Base-by-base conservation (phyloP, 805 yeast genomes). In the Yarrowia osloensis region DNA sequence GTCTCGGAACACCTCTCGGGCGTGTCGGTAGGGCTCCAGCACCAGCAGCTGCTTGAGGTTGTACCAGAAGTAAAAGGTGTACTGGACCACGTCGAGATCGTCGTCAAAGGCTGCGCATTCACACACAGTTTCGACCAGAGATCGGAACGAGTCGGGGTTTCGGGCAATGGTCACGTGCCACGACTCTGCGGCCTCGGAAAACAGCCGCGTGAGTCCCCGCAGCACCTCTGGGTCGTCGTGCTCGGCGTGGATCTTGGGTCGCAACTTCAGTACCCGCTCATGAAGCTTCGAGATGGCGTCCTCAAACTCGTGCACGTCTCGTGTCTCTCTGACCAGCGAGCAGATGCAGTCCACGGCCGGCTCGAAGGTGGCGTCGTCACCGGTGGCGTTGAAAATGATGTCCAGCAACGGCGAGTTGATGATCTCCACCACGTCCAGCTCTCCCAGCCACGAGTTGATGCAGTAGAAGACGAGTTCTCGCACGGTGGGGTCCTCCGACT, bases 21-120 rank as follows among this genome's bases (percentile, higher is more conserved):
- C 84, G 31, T 80, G 81, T 69, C 81, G 79, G 74, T 85, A 87
- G 67, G 85, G 83, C 7, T 85, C 86, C 68, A 88, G 77, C 0
- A 83, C 83, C 28, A 94, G 77, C 77, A 89, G 81, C 72, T 88
- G 93, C 75, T 90, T 89, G 71, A 95, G 80, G 70, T 84, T 81
- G 74, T 88, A 91, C 97, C 99, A 93, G 76, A 95, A 95, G 71
- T 90, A 87, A 77, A 95, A 95, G 0, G 98, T 90, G 76, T 89
- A 92, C 75, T 89, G 88, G 24, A 91, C 94, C 67, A 92, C 86
- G 73, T 94, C 98, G 73, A 94, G 82, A 76, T 94, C 98, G 59
- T 88, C 88, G 61, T 89, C 90, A 70, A 85, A 85, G 44, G 87
- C 82, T 26, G 96, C 82, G 69, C 93, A 84, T 69, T 87, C 85